These are phyloP conservation scores for Venturia nashicola DNA, from an alignment of 2,329 filamentous ascomycete genomes.

Conservation along the genomic window DNA sequence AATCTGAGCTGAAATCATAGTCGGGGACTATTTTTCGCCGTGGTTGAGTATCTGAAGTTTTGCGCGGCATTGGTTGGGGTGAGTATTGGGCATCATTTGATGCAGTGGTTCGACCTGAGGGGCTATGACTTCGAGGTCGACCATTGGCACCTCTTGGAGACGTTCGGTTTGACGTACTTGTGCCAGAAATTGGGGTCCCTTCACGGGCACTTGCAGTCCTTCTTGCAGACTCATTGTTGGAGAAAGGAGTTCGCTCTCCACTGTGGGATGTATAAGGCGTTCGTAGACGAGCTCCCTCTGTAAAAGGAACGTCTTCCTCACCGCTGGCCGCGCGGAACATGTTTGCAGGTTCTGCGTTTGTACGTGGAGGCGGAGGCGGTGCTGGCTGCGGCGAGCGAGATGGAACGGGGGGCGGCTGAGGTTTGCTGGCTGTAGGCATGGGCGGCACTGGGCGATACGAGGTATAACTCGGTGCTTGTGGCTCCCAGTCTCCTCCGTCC, in stretches of 20 bases:
- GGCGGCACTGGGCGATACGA: slow-evolving; percentile 4
- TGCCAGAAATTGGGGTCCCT: background rate
- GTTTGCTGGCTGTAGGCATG: slow-evolving; percentile 4
- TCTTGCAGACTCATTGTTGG: slow-evolving; percentile 34
- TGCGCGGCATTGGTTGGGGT: background rate
- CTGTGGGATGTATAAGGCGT: slow-evolving; percentile 41
- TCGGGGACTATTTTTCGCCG: background rate
- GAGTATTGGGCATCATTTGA: background rate
- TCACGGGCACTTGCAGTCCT: slow-evolving; percentile 37
- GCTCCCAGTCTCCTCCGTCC: slow-evolving; percentile 9
- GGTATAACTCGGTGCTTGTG: slow-evolving; percentile 7
- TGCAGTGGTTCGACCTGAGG: background rate
- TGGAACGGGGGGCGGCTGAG: background rate
- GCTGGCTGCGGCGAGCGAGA: slow-evolving; percentile 2
- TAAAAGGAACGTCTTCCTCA: slow-evolving; percentile 26
- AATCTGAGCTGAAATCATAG: background rate
- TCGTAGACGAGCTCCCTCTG: slow-evolving; percentile 35
- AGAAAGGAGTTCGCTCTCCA: slow-evolving; percentile 45
- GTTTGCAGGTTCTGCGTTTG: slow-evolving; percentile 4
- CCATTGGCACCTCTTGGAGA: background rate
- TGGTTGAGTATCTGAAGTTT: background rate
- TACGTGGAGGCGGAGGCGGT: slow-evolving; percentile 4
- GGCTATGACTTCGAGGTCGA: slow-evolving; percentile 11
- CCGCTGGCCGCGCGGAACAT: background rate
- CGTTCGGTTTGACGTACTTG: background rate